phyloP scores from a whole-genome alignment of 768 basidiomycete species.

The Rhodotorula babjevae region DNA sequence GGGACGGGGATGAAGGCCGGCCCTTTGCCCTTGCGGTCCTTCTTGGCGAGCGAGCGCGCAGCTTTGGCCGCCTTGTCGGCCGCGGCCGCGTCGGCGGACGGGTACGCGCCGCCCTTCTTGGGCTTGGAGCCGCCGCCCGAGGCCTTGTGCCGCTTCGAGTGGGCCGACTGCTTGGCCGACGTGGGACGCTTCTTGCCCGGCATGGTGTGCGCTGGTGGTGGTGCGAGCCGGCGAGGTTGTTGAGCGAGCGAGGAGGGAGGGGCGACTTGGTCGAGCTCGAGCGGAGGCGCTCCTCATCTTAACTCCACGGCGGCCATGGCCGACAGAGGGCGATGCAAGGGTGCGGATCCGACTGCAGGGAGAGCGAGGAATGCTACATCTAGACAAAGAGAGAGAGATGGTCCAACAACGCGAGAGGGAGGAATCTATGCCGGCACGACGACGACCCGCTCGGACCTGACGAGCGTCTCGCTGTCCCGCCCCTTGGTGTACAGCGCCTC shows the following conservation, averaged over 20 bases:
- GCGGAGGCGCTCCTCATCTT: not conserved
- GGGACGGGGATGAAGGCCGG: slow-evolving; percentile 22
- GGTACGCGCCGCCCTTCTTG: not conserved
- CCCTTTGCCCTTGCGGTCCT: slow-evolving; percentile 39
- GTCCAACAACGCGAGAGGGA: not conserved
- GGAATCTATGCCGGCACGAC: not conserved
- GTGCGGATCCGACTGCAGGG: too few relatives aligned
- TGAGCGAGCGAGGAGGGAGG: not conserved
- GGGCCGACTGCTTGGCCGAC: slow-evolving; percentile 5
- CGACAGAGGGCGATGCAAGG: too few relatives aligned
- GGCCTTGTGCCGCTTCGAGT: slow-evolving; percentile 33
- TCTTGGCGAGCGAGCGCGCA: slow-evolving; percentile 17
- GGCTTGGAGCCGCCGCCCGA: not conserved
- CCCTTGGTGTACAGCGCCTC: slow-evolving; percentile 60
- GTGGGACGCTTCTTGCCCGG: slow-evolving; percentile 29
- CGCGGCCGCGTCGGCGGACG: not conserved
- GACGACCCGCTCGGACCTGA: slow-evolving; percentile 50
- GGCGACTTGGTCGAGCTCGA: not conserved
- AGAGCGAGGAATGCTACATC: not conserved
- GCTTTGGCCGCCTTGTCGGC: not conserved
- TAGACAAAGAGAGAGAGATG: not conserved
- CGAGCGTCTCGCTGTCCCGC: slow-evolving; percentile 54
- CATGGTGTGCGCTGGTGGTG: not conserved
- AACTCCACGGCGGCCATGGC: not conserved
- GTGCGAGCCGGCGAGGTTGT: too few relatives aligned